Conservation (phyloP, 805 yeast genomes). For the Teunomyces gatunensis region DNA sequence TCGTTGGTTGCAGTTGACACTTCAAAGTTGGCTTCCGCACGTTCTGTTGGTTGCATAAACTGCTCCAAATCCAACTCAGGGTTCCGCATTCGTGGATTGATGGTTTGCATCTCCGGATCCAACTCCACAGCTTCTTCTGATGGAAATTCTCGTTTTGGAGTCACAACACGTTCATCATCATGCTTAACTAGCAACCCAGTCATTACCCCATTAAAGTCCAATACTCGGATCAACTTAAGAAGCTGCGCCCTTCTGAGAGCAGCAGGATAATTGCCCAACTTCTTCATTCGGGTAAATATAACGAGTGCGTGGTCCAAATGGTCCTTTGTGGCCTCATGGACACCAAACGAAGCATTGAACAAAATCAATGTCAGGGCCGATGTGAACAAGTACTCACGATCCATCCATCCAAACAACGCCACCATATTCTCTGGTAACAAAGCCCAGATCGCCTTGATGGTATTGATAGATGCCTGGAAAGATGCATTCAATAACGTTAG, state of each 20-base stretch:
- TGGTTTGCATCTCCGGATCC: neutral
- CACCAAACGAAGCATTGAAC: slow-evolving; percentile 78
- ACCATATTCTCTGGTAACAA: slow-evolving; percentile 74
- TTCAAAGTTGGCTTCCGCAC: neutral
- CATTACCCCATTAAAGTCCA: slow-evolving; percentile 71
- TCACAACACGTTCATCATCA: slow-evolving; percentile 41
- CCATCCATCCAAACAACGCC: slow-evolving; percentile 87
- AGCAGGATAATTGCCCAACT: slow-evolving; percentile 78
- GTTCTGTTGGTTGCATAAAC: neutral
- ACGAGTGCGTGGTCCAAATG: slow-evolving; percentile 71
- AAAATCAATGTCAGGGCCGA: slow-evolving; percentile 71
- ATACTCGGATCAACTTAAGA: slow-evolving; percentile 57
- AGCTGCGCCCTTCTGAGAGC: slow-evolving; percentile 71
- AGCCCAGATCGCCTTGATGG: slow-evolving; percentile 72
- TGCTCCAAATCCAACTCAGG: slow-evolving; percentile 4
- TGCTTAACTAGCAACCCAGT: slow-evolving; percentile 53
- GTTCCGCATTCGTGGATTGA: neutral
- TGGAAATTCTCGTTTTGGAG: neutral
- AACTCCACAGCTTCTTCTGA: neutral
- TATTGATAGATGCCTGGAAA: slow-evolving; percentile 76
- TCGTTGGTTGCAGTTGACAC: slow-evolving; percentile 19
- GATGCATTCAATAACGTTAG: slow-evolving; percentile 71
- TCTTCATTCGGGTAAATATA: slow-evolving; percentile 72
- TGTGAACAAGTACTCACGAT: slow-evolving; percentile 75
- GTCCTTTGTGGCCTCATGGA: slow-evolving; percentile 68